Base-by-base conservation (phyloP, 2,329 filamentous ascomycete genomes). In the Elsinoe ampelina region DNA sequence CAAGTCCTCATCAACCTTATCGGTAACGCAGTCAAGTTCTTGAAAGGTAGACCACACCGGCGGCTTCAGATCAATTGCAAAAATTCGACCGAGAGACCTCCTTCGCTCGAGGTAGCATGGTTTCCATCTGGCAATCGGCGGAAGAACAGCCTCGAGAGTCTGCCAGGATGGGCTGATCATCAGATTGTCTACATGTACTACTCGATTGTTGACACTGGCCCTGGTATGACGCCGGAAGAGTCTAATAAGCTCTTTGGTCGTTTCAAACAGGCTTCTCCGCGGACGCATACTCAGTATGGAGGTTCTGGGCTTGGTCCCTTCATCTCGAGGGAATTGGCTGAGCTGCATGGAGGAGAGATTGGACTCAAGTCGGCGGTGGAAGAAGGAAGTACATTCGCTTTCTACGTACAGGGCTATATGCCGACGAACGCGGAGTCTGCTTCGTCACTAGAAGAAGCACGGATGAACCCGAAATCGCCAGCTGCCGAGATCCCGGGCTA, bases 301-400 rank as follows among this genome's bases (percentile, higher is more conserved):
- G 85, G 85, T 0, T 84, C 80, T 0, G 85, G 85, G 0, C 74
- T 89, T 0, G 85, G 85, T 0, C 73, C 88, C 0, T 87, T 86
- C 65, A 87, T 88, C 56, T 84, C 80, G 47, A 76, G 82, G 15
- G 76, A 83, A 36, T 74, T 89, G 10, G 82, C 82, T 1, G 83
- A 87, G 63, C 73, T 87, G 39, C 84, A 87, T 60, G 83, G 83
- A 15, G 85, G 85, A 1, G 77, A 82, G 45, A 86, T 89, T 35
- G 85, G 84, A 1, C 81, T 87, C 5, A 72, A 74, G 1, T 85
- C 83, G 0, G 66, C 74, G 43, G 75, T 77, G 58, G 81, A 78
- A 6, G 66, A 77, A 13, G 84, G 84, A 35, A 84, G 81, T 63
- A 83, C 78, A 1, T 86, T 87, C 67, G 81, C 78, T 35, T 86